A percentile compares a stretch with the other conserved stretches of the same genome.
Evolutionary conservation across 352 stramenopile genomes (phyloP).

Genomic region (Phytophthora crassamura): DNA sequence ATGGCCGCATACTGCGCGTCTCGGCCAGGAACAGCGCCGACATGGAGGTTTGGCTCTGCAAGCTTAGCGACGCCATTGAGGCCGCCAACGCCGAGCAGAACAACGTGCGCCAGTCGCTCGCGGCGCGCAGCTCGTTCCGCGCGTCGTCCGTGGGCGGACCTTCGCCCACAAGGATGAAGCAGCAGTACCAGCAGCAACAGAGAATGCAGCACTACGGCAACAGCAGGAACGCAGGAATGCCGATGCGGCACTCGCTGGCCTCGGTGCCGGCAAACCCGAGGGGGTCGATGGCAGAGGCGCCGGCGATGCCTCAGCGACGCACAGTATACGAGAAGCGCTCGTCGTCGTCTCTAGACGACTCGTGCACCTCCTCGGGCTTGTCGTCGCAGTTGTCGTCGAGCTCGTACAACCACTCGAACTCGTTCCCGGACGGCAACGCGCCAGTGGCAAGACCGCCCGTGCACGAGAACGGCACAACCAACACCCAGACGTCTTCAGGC

Average conservation of each 20-base stretch:
- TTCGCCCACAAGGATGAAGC: constrained; percentile 44
- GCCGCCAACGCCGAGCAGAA: constrained; percentile 59
- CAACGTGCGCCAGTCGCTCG: constrained; percentile 66
- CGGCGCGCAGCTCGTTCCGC: constrained; percentile 48
- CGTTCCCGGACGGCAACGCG: constrained; percentile 35
- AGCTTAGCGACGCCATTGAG: constrained; percentile 78
- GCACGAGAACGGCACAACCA: constrained; percentile 22
- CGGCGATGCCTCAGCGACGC: constrained; percentile 19
- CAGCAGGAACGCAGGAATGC: constrained; percentile 16
- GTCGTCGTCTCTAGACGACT: constrained; percentile 40
- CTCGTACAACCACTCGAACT: constrained; percentile 40
- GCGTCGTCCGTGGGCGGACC: constrained; percentile 39
- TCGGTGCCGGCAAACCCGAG: constrained; percentile 45
- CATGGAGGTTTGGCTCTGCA: constrained; percentile 80
- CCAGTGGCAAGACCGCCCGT: constrained; percentile 23
- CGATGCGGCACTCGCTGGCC: constrained; percentile 57
- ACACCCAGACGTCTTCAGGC: constrained; percentile 29
- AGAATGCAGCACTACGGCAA: constrained; percentile 25
- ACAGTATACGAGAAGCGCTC: constrained; percentile 43
- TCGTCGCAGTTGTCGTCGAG: constrained; percentile 32
- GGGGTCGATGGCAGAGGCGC: constrained; percentile 28
- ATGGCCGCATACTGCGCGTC: constrained; percentile 75
- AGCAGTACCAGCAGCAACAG: constrained; percentile 30
- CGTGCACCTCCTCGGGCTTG: constrained; percentile 39
- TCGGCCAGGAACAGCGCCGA: constrained; percentile 62